Base-by-base conservation (phyloP, 345 rosid species). In the Salix dunnii region DNA sequence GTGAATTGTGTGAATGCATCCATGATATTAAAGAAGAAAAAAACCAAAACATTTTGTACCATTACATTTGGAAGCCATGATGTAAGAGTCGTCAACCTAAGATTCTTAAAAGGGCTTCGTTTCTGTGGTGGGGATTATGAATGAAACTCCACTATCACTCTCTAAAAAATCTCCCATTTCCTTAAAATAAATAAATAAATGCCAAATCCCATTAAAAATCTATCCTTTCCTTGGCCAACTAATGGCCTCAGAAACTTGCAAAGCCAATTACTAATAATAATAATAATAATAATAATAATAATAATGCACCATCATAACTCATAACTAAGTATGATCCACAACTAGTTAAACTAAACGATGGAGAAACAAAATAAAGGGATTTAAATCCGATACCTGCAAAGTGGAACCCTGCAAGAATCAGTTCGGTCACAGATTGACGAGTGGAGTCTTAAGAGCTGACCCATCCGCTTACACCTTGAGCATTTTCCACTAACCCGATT, bases 391-490 rank as follows among this genome's bases (percentile, higher is more conserved):
- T 86, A 94, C 98, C 97, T 88, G 94, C 97, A 94, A 78, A 95
- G 97, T 9, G 97, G 99, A 61, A 95, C 92, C 30, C 81, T 79
- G 86, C 99, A 95, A 69, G 86, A 80, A 40, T 87, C 88, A 0
- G 78, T 67, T 21, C 85, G 90, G 72, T 91, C 92, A 25, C 99
- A 95, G 4, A 90, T 79, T 0, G 86, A 88, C 16, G 97, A 84
- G 79, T 95, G 99, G 51, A 95, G 97, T 82, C 90, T 86, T 18
- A 95, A 87, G 35, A 95, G 94, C 85, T 89, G 97, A 94, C 94
- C 84, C 97, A 95, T 85, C 77, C 97, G 73, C 82, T 89, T 91
- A 79, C 99, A 93, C 18, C 93, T 83, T 2, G 81, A 58, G 82
- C 99, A 95, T 21, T 95, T 90, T 14, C 89, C 92, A 31, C 83